Conservation (phyloP, 208 protist genomes). For the Trichomonas vaginalis region DNA sequence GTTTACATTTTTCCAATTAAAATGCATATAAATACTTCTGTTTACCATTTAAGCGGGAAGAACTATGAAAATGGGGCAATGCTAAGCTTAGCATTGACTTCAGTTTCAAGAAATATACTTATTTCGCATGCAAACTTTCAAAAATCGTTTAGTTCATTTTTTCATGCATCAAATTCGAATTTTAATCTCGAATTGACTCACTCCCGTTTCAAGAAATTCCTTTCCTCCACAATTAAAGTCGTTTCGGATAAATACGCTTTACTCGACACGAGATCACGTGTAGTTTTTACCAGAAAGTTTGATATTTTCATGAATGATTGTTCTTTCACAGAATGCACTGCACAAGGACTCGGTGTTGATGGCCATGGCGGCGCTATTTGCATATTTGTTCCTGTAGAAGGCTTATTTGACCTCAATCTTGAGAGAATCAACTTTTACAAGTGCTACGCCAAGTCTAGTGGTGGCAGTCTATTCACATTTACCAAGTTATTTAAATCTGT, state of each 20-base stretch:
- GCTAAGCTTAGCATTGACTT: not conserved
- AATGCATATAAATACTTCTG: not conserved
- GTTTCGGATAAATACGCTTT: not conserved
- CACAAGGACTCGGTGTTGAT: not conserved
- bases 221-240: not conserved
- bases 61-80: not conserved
- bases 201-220: not conserved
- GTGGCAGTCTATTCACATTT: not conserved
- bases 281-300: not conserved
- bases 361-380: not conserved
- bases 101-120: not conserved
- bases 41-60: not conserved
- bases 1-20: not conserved
- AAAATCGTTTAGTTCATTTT: not conserved
- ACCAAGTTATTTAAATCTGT: not conserved
- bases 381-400: not conserved
- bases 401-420: not conserved
- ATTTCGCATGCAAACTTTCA: not conserved
- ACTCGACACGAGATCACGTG: not conserved
- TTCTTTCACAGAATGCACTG: not conserved
- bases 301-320: not conserved
- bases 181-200: not conserved
- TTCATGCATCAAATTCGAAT: not conserved
- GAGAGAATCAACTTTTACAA: not conserved
- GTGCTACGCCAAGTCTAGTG: not conserved